Evolutionary conservation across 768 basidiomycete species (phyloP).

Genomic region (Plicaturopsis crispa): DNA sequence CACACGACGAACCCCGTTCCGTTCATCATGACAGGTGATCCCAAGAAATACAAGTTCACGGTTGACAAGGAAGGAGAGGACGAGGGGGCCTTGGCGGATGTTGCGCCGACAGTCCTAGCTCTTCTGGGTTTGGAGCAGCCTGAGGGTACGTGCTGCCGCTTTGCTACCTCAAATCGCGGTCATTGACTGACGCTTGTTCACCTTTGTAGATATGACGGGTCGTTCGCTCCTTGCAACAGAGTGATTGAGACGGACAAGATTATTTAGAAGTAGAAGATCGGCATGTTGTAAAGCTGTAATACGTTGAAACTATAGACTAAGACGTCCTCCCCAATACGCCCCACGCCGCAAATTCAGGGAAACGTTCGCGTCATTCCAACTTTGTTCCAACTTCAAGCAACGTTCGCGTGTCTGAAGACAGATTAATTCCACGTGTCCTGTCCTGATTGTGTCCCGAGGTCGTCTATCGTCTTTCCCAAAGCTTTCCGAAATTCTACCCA

Average conservation of each 20-base stretch:
- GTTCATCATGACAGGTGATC: conserved; percentile 76
- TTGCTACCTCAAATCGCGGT: no score
- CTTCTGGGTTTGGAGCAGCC: conserved; percentile 38
- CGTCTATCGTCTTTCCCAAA: no score
- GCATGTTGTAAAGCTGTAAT: not conserved
- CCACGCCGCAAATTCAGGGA: no score
- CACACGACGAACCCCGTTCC: conserved; percentile 88
- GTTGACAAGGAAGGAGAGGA: conserved; percentile 40
- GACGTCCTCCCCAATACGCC: no score
- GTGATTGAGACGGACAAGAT: conserved; percentile 47
- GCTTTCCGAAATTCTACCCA: no score
- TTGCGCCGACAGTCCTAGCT: conserved; percentile 83
- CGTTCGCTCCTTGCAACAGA: conserved; percentile 50
- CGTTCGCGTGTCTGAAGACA: no score
- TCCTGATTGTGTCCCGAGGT: no score
- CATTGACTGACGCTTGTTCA: conserved; percentile 2
- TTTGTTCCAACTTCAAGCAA: no score
- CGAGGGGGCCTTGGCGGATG: conserved; percentile 78
- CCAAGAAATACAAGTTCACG: conserved; percentile 44
- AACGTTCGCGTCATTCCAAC: no score
- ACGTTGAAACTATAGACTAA: conserved; percentile 2
- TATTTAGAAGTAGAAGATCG: conserved; percentile 1
- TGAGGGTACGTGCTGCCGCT: no score
- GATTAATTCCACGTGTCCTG: no score
- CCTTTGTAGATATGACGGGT: conserved; percentile 46